Base-by-base conservation (phyloP, 257 asterid species). In the Nicotiana tomentosiformis region DNA sequence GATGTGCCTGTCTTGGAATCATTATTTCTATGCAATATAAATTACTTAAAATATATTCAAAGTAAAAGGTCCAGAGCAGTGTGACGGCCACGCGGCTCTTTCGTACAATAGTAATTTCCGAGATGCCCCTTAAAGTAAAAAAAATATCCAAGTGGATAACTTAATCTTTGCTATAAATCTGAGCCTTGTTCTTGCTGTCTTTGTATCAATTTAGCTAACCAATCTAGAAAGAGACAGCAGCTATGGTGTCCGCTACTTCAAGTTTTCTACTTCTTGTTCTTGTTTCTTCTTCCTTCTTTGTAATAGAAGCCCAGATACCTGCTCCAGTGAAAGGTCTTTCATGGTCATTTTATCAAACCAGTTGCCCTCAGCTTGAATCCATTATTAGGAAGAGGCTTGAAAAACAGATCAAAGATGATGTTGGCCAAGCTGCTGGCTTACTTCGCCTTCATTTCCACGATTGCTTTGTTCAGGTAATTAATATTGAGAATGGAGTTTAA, bases 371-470 rank as follows among this genome's bases (percentile, higher is more conserved):
- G 0, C 57, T 93, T 81, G 91, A 90, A 83, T 84, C 91, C 74
- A 85, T 87, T 68, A 84, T 90, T 0, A 85, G 93, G 77, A 82
- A 83, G 0, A 88, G 84, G 77, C 94, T 93, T 76, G 12, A 39
- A 77, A 82, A 57, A 14, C 93, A 83, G 51, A 88, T 93, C 78
- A 20, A 89, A 6, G 70, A 86, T 9, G 93, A 93, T 49, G 87
- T 92, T 16, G 91, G 89, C 81, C 93, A 88, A 85, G 97, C 96
- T 78, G 97, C 96, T 17, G 97, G 96, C n/a, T 84, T 93, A 86
- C 97, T 93, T 84, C 93, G 94, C 0, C 93, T 93, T 85, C 93
- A 90, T 85, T 93, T 91, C 84, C 96, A 93, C 10, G 96, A 93
- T 77, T 93, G 96, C 91, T 91, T 90, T 58, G 96, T 89, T 14